Percentiles rank a stretch among this genome's conserved stretches.
Conservation (phyloP, 2,329 filamentous ascomycete species). For the Tolypocladium sp. region DNA sequence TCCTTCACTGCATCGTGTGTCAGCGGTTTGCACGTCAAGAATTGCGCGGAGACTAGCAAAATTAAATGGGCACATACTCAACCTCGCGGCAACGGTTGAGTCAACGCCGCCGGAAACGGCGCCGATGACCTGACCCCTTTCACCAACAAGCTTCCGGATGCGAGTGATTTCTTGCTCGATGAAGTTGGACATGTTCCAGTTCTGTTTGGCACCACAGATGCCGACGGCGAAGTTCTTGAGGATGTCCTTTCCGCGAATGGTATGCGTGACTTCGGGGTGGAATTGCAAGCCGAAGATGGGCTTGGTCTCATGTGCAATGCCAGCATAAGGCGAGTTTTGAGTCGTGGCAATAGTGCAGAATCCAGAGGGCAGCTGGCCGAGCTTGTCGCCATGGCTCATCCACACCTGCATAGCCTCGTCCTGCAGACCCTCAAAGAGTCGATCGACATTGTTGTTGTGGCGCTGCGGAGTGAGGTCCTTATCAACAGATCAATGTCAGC, state of each 20-base stretch:
- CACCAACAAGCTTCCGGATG: constrained; percentile 75
- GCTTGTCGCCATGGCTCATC: constrained; percentile 89
- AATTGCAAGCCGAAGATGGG: constrained; percentile 70
- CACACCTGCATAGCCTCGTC: constrained; percentile 47
- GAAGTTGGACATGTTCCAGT: constrained; percentile 86
- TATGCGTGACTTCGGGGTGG: constrained; percentile 64
- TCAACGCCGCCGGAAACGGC: constrained; percentile 69
- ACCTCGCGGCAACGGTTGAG: constrained; percentile 74
- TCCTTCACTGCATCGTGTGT: constrained; percentile 50
- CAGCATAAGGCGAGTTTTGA: constrained; percentile 68
- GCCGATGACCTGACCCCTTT: constrained; percentile 67
- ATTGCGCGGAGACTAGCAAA: neutral
- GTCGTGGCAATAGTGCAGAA: constrained; percentile 71
- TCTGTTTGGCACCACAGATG: constrained; percentile 67
- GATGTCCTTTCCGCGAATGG: constrained; percentile 55
- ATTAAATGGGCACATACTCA: constrained; percentile 23
- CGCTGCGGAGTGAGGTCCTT: neutral
- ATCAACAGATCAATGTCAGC: neutral
- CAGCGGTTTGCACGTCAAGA: neutral
- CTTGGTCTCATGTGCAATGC: constrained; percentile 62
- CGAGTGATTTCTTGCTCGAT: constrained; percentile 69
- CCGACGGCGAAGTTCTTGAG: constrained; percentile 75
- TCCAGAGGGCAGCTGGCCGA: constrained; percentile 60
- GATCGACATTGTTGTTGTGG: constrained; percentile 54
- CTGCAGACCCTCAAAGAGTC: constrained; percentile 68